Base-by-base conservation (phyloP, 2,329 filamentous ascomycete species). In the Penicillium sp. region DNA sequence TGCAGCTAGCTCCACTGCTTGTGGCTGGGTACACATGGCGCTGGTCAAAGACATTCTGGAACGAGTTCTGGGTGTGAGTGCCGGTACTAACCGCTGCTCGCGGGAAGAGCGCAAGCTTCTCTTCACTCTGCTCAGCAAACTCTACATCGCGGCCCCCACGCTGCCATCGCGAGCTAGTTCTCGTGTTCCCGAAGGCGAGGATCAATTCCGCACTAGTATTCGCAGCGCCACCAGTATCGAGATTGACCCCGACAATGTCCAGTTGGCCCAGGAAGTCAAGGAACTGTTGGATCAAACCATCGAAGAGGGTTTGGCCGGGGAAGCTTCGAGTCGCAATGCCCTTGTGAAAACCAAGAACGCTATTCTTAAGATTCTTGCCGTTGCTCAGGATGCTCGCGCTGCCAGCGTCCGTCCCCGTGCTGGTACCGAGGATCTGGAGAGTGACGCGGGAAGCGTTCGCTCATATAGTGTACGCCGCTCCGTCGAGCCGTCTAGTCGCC, bases 21-120 rank as follows among this genome's bases (percentile, higher is more conserved):
- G 91, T 65, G 90, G 90, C 9, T 89, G 93, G 74, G 88, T 94
- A 3, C 94, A 97, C 72, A 83, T 96, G 1, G 85, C 90, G 12
- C 85, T 98, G 65, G 91, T 92, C 0, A 84, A 84, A 60, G 89
- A 91, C 67, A 87, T 97, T 15, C 78, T 98, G 4, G 91, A 94
- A 66, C 88, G 89, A 61, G 80, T 96, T 1, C 83, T 89, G 24
- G 86, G 86, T 15, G 69, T 79, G 42, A 78, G 70, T 53, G 59
- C 65, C 7, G 73, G 71, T 2, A 64, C 69, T 15, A 76, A 74
- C 59, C 76, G 75, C 12, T 77, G 76, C 60, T 73, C 74, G 7
- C 74, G 91, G 75, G 93, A 97, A 66, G 93, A 97, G 77, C 92
- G 91, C 80, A 97, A 96, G 75, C 85, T 89, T 1, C 81, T 95